Evolutionary conservation across 352 stramenopile genomes (phyloP).

Genomic region (Globisporangium mamillatum): DNA sequence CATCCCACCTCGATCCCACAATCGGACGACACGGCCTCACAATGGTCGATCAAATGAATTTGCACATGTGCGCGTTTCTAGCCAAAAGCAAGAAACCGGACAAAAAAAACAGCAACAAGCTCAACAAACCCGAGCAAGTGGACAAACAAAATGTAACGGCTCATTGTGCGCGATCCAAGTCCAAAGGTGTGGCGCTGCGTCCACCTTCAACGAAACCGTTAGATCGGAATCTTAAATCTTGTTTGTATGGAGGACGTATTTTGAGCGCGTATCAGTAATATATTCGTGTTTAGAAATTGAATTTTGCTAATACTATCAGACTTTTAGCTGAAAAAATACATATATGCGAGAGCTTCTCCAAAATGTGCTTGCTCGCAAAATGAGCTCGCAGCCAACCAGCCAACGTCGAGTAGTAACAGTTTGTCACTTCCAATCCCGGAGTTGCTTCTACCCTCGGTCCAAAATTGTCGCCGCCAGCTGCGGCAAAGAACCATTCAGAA

Average conservation of each 20-base stretch:
- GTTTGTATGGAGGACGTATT: background rate
- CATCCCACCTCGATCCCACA: background rate
- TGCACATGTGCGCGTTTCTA: background rate
- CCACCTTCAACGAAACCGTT: background rate
- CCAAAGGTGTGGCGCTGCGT: background rate
- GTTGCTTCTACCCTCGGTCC: background rate
- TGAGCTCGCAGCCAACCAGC: background rate
- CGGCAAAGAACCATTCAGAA: background rate
- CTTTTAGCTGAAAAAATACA: too few relatives aligned
- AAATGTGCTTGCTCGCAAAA: background rate
- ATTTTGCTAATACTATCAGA: background rate
- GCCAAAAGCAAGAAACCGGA: background rate
- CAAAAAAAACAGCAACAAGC: background rate
- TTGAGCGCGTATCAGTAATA: background rate
- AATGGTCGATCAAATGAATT: background rate
- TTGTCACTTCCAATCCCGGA: background rate
- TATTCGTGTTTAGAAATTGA: background rate
- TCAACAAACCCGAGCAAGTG: background rate
- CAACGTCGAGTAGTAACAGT: background rate
- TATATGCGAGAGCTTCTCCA: background rate
- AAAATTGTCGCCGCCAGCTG: background rate
- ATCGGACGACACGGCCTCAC: background rate
- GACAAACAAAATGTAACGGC: background rate
- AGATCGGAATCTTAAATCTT: background rate
- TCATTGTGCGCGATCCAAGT: background rate